Percentiles rank a stretch among this genome's conserved stretches.
Evolutionary conservation across 2,329 filamentous ascomycete genomes (phyloP).

Genomic region (Penicillium hordei): DNA sequence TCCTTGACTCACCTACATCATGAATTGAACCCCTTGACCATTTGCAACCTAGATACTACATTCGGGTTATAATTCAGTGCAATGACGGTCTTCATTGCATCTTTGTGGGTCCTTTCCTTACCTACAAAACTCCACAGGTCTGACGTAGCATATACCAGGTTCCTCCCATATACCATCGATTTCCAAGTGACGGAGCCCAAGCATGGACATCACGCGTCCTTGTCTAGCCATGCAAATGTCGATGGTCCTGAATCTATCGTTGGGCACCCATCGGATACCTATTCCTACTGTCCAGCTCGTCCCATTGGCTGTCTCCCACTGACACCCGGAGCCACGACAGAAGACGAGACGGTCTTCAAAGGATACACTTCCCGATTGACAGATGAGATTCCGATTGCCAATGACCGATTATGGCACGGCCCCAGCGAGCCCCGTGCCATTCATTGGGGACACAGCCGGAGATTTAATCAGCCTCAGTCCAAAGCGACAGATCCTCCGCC

Average conservation of each 20-base stretch:
- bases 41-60: not conserved
- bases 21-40: not conserved
- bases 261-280: constrained; percentile 25
- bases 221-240: constrained; percentile 23
- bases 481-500: constrained; percentile 57
- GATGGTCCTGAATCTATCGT: constrained; percentile 25
- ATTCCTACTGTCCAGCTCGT: constrained; percentile 18
- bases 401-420: constrained; percentile 34
- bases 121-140: not conserved
- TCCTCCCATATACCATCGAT: constrained; percentile 41
- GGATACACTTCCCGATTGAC: constrained; percentile 30
- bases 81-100: constrained; percentile 40
- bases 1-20: not conserved
- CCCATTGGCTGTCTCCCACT: constrained; percentile 25
- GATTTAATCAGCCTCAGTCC: constrained; percentile 75
- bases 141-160: constrained; percentile 22
- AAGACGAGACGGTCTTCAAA: constrained; percentile 42
- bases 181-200: constrained; percentile 30
- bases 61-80: not conserved
- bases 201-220: constrained; percentile 24
- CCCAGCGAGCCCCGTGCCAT: constrained; percentile 68
- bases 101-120: constrained; percentile 28
- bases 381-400: constrained; percentile 29
- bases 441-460: constrained; percentile 68
- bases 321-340: constrained; percentile 42